phyloP scores from a whole-genome alignment of 2,329 filamentous ascomycete species.

The Aureobasidium sp. region DNA sequence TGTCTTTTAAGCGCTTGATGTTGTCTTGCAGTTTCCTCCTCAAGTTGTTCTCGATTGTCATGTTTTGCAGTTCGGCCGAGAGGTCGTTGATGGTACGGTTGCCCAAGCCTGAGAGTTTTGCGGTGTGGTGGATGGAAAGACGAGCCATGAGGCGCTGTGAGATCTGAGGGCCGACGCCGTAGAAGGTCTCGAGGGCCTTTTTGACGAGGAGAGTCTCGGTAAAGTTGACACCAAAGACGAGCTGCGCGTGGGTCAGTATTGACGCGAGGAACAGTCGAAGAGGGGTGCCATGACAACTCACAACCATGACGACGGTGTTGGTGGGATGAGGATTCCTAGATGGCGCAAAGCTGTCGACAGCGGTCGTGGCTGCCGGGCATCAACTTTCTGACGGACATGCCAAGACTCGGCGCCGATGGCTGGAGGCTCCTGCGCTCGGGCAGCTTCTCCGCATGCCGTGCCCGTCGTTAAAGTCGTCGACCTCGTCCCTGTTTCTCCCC shows the following conservation, averaged over 20 bases:
- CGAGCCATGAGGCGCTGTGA: conserved; percentile 76
- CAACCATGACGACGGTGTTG: conserved; percentile 16
- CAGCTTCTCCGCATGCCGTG: not conserved
- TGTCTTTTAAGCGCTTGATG: conserved; percentile 78
- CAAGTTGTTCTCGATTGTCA: conserved; percentile 92
- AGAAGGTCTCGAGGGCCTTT: conserved; percentile 71
- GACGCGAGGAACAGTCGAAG: not conserved
- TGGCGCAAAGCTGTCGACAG: not conserved
- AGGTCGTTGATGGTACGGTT: conserved; percentile 73
- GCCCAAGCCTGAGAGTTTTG: conserved; percentile 67
- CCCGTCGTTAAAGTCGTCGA: too few relatives aligned
- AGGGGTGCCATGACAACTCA: not conserved
- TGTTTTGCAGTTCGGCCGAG: conserved; percentile 75
- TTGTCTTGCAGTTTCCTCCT: conserved; percentile 72
- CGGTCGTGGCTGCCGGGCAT: not conserved
- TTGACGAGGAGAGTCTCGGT: conserved; percentile 68
- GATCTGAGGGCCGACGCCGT: conserved; percentile 67
- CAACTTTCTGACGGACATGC: not conserved
- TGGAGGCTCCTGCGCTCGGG: not conserved
- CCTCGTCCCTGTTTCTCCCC: not conserved
- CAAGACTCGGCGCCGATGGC: not conserved
- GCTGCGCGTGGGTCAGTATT: conserved; percentile 28
- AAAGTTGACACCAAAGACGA: conserved; percentile 84
- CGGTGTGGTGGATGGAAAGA: conserved; percentile 77
- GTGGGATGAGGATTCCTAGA: not conserved